These are phyloP conservation scores for Canavalia ensiformis DNA, from an alignment of 306 rosid genomes.

Conservation along the genomic window DNA sequence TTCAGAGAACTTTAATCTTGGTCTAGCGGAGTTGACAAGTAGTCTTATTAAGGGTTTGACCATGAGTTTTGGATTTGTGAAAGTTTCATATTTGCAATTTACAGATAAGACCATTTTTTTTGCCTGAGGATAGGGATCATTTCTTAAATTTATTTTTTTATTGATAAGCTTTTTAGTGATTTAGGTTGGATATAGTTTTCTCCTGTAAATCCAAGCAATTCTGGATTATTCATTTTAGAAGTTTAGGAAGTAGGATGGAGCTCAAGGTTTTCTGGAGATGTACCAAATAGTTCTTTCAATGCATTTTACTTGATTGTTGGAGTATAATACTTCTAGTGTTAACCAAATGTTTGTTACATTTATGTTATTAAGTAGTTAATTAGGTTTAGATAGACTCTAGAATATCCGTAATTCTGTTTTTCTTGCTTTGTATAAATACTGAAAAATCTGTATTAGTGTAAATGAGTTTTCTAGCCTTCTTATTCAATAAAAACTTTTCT, in stretches of 20 bases:
- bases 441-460: no score
- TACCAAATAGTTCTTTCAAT: background rate
- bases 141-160: no score
- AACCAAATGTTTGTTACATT: no score
- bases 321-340: no score
- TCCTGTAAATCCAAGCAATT: background rate
- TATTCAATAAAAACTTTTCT: no score
- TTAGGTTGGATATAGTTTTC: background rate
- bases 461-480: no score
- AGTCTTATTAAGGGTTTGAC: background rate
- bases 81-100: slow-evolving; percentile 1
- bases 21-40: background rate
- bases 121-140: background rate
- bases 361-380: no score
- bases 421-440: no score
- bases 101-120: background rate
- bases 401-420: no score
- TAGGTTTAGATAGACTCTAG: no score
- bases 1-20: background rate
- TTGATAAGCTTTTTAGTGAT: background rate
- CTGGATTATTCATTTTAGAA: background rate
- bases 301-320: background rate
- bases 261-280: background rate
- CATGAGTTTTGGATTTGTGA: background rate
- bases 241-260: background rate